Conservation (phyloP, 2,329 filamentous ascomycete species). For the Fonsecaea pedrosoi region DNA sequence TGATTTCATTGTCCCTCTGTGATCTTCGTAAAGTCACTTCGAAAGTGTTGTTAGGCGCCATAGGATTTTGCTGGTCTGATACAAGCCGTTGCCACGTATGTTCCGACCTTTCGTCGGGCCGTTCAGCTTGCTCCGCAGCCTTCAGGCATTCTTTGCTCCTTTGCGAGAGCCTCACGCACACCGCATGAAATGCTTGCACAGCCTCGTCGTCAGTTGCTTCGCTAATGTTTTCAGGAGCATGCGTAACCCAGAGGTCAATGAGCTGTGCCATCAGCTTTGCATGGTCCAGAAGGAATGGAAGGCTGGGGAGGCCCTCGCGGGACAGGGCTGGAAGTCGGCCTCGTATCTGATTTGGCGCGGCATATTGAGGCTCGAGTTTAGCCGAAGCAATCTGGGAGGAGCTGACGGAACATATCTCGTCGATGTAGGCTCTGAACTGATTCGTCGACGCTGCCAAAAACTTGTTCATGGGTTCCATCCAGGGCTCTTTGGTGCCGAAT, state of each 20-base stretch:
- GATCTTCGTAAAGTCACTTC: slow-evolving; percentile 24
- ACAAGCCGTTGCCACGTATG: slow-evolving; percentile 59
- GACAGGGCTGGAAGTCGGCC: slow-evolving; percentile 79
- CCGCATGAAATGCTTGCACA: slow-evolving; percentile 52
- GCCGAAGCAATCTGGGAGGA: slow-evolving; percentile 68
- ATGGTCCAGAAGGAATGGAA: slow-evolving; percentile 92
- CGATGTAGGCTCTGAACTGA: slow-evolving; percentile 85
- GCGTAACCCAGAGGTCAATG: slow-evolving; percentile 65
- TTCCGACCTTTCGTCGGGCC: slow-evolving; percentile 54
- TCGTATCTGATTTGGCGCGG: slow-evolving; percentile 88
- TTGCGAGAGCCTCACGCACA: slow-evolving; percentile 51
- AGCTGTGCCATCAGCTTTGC: slow-evolving; percentile 77
- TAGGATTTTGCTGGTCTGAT: slow-evolving; percentile 53
- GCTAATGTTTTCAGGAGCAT: slow-evolving; percentile 49
- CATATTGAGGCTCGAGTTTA: slow-evolving; percentile 71
- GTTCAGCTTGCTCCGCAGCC: slow-evolving; percentile 56
- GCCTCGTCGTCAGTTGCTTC: slow-evolving; percentile 49
- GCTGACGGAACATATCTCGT: slow-evolving; percentile 82
- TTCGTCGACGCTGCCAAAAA: slow-evolving; percentile 78
- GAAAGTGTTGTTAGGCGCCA: slow-evolving; percentile 27
- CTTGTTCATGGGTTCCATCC: slow-evolving; percentile 98
- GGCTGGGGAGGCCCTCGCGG: slow-evolving; percentile 87
- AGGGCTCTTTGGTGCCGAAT: slow-evolving; percentile 94
- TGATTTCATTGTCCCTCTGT: slow-evolving; percentile 32
- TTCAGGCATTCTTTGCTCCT: slow-evolving; percentile 55